These are phyloP conservation scores for Ogataea populi-albae DNA, from an alignment of 805 yeast genomes.

Conservation along the genomic window DNA sequence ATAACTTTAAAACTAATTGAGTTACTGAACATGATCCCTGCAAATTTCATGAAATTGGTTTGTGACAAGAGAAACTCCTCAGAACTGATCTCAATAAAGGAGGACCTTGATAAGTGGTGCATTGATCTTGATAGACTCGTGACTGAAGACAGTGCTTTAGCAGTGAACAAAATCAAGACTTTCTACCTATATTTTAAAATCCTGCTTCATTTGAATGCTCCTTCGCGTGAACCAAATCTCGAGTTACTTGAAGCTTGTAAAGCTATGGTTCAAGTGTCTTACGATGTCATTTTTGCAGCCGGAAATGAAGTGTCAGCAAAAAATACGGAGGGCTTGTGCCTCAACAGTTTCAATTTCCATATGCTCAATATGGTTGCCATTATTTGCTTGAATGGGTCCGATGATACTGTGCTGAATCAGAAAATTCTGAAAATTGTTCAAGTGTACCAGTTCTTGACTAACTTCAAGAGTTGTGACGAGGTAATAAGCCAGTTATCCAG, in stretches of 20 bases:
- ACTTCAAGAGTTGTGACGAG: conserved; percentile 24
- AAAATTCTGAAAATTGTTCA: conserved; percentile 20
- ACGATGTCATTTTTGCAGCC: conserved; percentile 20
- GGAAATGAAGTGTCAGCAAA: conserved; percentile 19
- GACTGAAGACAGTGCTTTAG: conserved; percentile 23
- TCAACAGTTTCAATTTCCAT: conserved; percentile 34
- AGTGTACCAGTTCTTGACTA: conserved; percentile 24
- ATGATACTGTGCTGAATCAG: conserved; percentile 11
- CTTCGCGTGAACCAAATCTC: conserved; percentile 2
- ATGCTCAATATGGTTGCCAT: conserved; percentile 27
- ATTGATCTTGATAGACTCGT: conserved; percentile 16
- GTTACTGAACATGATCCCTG: conserved; percentile 33
- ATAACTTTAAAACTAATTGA: conserved; percentile 33
- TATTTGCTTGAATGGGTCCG: conserved; percentile 17
- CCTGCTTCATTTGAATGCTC: conserved; percentile 20
- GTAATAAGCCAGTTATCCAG: conserved; percentile 18
- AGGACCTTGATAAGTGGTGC: conserved; percentile 28
- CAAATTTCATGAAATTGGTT: conserved; percentile 24
- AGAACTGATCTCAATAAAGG: conserved; percentile 22
- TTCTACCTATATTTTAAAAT: conserved; percentile 31
- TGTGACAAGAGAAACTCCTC: conserved; percentile 9
- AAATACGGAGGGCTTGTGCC: conserved; percentile 25
- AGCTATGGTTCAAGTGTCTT: conserved; percentile 23
- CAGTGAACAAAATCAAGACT: conserved; percentile 28
- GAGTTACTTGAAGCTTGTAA: conserved; percentile 18